Evolutionary conservation across 2,329 filamentous ascomycete species (phyloP), one percentile per base, ranked within the genome.

Genomic region (Beauveria asiatica): DNA sequence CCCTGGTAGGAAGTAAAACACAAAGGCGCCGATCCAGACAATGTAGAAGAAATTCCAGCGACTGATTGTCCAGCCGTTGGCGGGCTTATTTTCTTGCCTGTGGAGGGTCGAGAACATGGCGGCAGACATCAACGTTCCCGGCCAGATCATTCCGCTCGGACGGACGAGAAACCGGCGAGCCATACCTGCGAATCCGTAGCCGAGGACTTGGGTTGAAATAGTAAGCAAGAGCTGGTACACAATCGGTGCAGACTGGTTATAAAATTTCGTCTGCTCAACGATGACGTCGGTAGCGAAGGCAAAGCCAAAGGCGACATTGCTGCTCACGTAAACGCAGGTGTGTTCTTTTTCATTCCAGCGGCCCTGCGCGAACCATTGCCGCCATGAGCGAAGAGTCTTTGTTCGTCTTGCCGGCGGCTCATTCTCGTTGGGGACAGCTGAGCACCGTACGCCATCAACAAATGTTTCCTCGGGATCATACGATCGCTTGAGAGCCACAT

Each of bases 71-170:
- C 91, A 95, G 39, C 90, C 89, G 70, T 90, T 86, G 21, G 89
- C 90, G 41, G 85, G 82, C 66, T 87, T 89, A 71, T 94, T 95
- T 68, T 92, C 87, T 62, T 91, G 86, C 67, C 88, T 92, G 73
- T 96, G 91, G 54, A 96, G 79, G 0, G 90, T 93, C 4, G 86
- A 87, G 67, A 96, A 94, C 89, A 96, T 92, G 67, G 90, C 87
- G 0, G 90, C 90, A 21, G 90, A 93, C 80, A 93, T 92, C 54
- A 96, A 78, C 0, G 91, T 95, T 23, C 88, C 88, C 1, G 91
- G 91, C 91, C 91, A 96, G 52, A 96, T 91, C 88, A 96, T 95
- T 62, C 89, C 89, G 63, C 88, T 89, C 0, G 91, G 91, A 27
- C 90, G 84, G 30, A 96, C 90, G 5, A 96, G 80, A 70, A 92